Evolutionary conservation across 2,329 filamentous ascomycete species (phyloP), one percentile per base, ranked within the genome.

Genomic region (Sporothrix humicola): DNA sequence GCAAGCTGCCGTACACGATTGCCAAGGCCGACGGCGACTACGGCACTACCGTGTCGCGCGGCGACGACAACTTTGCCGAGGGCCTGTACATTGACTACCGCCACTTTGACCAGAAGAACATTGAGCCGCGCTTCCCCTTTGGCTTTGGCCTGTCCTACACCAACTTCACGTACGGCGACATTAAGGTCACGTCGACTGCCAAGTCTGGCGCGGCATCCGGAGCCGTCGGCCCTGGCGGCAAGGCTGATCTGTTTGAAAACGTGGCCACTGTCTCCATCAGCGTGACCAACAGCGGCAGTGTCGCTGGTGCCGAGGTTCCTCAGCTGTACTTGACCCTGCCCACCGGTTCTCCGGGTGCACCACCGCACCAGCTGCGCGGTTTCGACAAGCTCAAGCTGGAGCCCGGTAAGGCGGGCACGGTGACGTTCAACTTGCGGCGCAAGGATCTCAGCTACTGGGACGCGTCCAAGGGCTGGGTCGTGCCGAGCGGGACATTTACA

Each of bases 71-170:
- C 70, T 92, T 85, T 78, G 81, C 82, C 1, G 90, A 92, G 77
- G 87, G 88, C 0, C 78, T 92, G 0, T 90, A 86, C 77, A 85
- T 92, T 76, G 89, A 92, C 80, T 92, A 91, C 79, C 86, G 89
- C 46, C 86, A 89, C 80, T 91, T 92, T 78, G 84, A 90, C 76
- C 83, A 86, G 72, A 83, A 84, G 9, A 82, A 82, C 52, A 88
- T 91, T 75, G 85, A 82, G 42, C 88, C 90, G 0, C 85, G 89
- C 9, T 92, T 87, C 77, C 88, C 89, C 73, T 92, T 92, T 76
- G 90, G 90, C 6, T 88, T 88, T 77, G 90, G 90, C 0, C 82
- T 92, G 37, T 85, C 90, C 15, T 93, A 93, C 82, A 92, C 92
- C 1, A 89, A 85, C 37, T 93, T 92, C 81, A 84, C 85, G 44